A percentile compares a stretch with the other conserved stretches of the same genome.
These are phyloP conservation scores for Ramularia endophylla DNA, from an alignment of 2,329 filamentous ascomycete species.

Conservation along the genomic window DNA sequence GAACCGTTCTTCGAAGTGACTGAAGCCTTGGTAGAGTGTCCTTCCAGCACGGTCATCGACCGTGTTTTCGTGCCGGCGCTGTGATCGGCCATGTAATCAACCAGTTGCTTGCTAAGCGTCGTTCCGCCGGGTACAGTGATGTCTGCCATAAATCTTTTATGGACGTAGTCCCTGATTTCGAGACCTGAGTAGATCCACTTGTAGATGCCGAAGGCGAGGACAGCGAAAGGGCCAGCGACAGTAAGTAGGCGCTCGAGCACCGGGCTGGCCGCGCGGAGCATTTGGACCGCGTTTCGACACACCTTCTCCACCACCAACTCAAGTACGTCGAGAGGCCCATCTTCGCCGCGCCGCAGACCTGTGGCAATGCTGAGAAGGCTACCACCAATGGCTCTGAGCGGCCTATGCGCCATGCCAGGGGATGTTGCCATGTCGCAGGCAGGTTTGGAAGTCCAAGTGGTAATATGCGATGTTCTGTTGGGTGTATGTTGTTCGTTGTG, in stretches of 20 bases:
- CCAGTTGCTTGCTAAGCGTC: slow-evolving; percentile 32
- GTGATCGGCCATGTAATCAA: slow-evolving; percentile 32
- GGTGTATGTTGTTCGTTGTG: too few species aligned
- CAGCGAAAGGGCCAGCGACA: slow-evolving; percentile 5
- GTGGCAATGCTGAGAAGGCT: slow-evolving; percentile 9
- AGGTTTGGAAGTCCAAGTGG: too few species aligned
- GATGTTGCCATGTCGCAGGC: not conserved
- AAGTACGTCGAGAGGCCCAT: slow-evolving; percentile 2
- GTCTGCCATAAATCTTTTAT: slow-evolving; percentile 34
- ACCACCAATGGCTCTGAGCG: not conserved
- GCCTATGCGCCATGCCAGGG: not conserved
- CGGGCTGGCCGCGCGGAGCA: slow-evolving; percentile 2
- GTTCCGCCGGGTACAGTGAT: slow-evolving; percentile 36
- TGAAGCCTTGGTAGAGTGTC: not conserved
- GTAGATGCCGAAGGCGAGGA: slow-evolving; percentile 10
- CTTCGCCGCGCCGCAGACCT: slow-evolving; percentile 1
- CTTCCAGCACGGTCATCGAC: too few species aligned
- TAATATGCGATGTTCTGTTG: too few species aligned
- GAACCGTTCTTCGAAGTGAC: not conserved
- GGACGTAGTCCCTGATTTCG: slow-evolving; percentile 19
- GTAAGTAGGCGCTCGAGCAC: slow-evolving; percentile 1
- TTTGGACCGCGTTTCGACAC: slow-evolving; percentile 7
- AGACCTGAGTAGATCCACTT: slow-evolving; percentile 9
- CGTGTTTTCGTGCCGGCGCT: too few species aligned
- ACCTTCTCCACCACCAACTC: slow-evolving; percentile 5